Percentiles rank a stretch among this genome's conserved stretches.
Conservation (phyloP, 345 rosid genomes). For the Sisymbrium altissimum region DNA sequence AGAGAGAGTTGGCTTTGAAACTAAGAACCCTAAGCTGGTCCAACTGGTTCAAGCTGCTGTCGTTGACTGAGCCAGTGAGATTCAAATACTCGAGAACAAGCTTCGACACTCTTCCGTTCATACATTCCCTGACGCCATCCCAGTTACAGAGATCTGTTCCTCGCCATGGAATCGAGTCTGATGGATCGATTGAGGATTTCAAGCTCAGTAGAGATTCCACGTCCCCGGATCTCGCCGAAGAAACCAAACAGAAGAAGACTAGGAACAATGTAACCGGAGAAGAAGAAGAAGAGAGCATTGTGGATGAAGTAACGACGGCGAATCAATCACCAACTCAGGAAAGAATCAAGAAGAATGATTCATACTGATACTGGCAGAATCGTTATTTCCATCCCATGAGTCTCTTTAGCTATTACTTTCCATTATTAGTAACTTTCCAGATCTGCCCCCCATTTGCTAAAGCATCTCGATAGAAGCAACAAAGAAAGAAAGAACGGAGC, state of each 20-base stretch:
- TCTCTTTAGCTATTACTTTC: slow-evolving; percentile 20
- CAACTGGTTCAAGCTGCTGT: slow-evolving; percentile 47
- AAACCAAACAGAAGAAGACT: slow-evolving; percentile 32
- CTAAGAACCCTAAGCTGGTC: slow-evolving; percentile 90
- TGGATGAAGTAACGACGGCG: not conserved
- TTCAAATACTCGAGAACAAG: slow-evolving; percentile 72
- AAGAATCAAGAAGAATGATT: not conserved
- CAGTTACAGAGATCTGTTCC: slow-evolving; percentile 60
- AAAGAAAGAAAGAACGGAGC: not conserved
- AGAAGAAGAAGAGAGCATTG: slow-evolving; percentile 33
- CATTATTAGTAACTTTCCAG: slow-evolving; percentile 25
- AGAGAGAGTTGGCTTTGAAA: slow-evolving; percentile 75
- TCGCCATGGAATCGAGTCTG: slow-evolving; percentile 54
- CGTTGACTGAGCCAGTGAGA: slow-evolving; percentile 59
- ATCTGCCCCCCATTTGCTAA: slow-evolving; percentile 25
- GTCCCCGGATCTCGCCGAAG: slow-evolving; percentile 54
- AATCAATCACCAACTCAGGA: slow-evolving; percentile 13
- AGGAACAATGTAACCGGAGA: slow-evolving; percentile 13
- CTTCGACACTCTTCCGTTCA: slow-evolving; percentile 72
- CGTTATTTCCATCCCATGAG: slow-evolving; percentile 27
- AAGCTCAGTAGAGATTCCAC: slow-evolving; percentile 60
- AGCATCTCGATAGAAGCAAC: slow-evolving; percentile 20
- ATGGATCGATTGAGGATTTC: slow-evolving; percentile 70
- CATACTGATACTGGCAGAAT: not conserved
- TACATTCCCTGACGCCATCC: slow-evolving; percentile 74